phyloP scores from a whole-genome alignment of 164 flowering plant genomes.

The Akebia trifoliata region DNA sequence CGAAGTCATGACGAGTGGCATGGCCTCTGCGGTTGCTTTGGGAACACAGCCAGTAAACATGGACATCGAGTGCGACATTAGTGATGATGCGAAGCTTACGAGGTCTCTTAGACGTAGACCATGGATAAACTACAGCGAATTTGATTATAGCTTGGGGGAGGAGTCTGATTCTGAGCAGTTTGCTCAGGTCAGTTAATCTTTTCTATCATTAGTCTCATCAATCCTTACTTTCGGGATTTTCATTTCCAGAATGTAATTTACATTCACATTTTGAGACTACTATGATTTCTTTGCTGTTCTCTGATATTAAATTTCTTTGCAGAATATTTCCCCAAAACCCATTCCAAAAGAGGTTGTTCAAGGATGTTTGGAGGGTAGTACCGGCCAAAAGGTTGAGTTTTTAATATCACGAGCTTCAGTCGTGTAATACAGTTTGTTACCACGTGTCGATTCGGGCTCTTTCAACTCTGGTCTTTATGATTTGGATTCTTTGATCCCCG shows the following conservation, averaged over 20 bases:
- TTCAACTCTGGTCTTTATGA: too few relatives aligned
- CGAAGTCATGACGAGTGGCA: slow-evolving; percentile 15
- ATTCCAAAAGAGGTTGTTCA: slow-evolving; percentile 87
- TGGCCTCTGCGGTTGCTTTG: slow-evolving; percentile 16
- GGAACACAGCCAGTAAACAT: slow-evolving; percentile 15
- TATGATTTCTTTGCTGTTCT: background rate
- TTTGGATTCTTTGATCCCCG: too few relatives aligned
- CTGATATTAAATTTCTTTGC: slow-evolving; percentile 17
- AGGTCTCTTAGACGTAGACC: slow-evolving; percentile 40
- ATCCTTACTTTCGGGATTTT: background rate
- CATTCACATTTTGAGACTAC: background rate
- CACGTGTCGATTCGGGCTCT: too few relatives aligned
- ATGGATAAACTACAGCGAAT: slow-evolving; percentile 50
- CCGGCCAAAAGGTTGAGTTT: slow-evolving; percentile 79
- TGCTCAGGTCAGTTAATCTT: slow-evolving; percentile 31
- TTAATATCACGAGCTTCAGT: background rate
- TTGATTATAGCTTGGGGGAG: slow-evolving; percentile 50
- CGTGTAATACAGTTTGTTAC: background rate
- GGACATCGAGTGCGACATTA: slow-evolving; percentile 13
- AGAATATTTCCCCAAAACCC: slow-evolving; percentile 32
- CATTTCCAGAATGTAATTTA: background rate
- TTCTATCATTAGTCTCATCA: background rate
- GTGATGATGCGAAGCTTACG: slow-evolving; percentile 26
- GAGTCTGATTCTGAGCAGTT: slow-evolving; percentile 49
- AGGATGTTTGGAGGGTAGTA: slow-evolving; percentile 71